Conservation (phyloP, 495 filamentous ascomycete genomes). For the Neurospora sp. region DNA sequence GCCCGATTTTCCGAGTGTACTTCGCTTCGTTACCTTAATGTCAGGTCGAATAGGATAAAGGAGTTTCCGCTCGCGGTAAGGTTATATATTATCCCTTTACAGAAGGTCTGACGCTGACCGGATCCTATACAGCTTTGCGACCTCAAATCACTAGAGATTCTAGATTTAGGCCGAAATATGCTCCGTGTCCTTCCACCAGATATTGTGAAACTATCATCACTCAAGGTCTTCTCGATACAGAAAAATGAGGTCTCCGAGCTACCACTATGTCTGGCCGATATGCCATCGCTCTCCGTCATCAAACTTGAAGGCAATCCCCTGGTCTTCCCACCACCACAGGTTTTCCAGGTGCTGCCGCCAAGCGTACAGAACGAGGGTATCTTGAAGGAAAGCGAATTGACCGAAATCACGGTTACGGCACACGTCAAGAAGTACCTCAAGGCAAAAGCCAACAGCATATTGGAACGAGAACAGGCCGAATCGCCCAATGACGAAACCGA, state of each 20-base stretch:
- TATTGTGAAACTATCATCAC: constrained; percentile 63
- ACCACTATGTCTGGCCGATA: constrained; percentile 74
- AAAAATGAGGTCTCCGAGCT: constrained; percentile 79
- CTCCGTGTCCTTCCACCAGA: constrained; percentile 67
- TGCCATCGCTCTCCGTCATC: constrained; percentile 76
- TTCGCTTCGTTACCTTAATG: constrained; percentile 89
- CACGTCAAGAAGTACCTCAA: constrained; percentile 72
- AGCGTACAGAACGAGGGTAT: constrained; percentile 34
- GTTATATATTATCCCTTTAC: constrained; percentile 7
- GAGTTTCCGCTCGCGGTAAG: constrained; percentile 81
- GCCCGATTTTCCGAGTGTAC: constrained; percentile 75
- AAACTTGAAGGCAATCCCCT: constrained; percentile 84
- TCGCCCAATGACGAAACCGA: constrained; percentile 59
- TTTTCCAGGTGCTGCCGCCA: constrained; percentile 38
- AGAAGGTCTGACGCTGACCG: constrained; percentile 7
- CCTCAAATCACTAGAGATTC: constrained; percentile 77
- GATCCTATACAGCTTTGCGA: constrained; percentile 49
- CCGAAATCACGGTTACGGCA: constrained; percentile 59
- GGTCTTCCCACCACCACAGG: constrained; percentile 53
- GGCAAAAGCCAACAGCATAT: constrained; percentile 37
- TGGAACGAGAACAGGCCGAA: constrained; percentile 47
- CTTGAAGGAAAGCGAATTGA: constrained; percentile 38
- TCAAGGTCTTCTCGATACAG: constrained; percentile 70
- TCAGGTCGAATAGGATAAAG: constrained; percentile 74
- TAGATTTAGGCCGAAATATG: constrained; percentile 83